Evolutionary conservation across 108 stramenopile genomes (phyloP), one percentile per base, ranked within the genome.

Genomic region (Discostella pseudostelligera): DNA sequence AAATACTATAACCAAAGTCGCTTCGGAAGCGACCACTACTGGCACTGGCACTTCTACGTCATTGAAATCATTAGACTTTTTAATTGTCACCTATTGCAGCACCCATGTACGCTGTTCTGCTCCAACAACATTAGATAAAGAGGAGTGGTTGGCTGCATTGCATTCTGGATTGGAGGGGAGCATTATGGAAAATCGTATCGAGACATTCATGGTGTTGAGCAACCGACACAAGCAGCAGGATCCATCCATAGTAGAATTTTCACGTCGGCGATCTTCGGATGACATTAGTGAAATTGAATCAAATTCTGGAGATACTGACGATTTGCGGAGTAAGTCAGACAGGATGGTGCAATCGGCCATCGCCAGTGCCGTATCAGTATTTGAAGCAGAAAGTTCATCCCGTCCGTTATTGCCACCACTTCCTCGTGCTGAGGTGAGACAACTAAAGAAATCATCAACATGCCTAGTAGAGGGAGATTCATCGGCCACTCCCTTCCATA

Each of bases 81-180:
- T 78, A 8, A 58, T 90, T 11, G 84, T 93, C 19, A 88, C 92
- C 26, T 74, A 80, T 67, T 81, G 84, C 11, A 89, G 92, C 6
- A 90, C 87, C 3, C 89, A 93, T 49, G 72, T 93, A 14, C 65
- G 65, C 21, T 93, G 86, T 53, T 63, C 83, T 3, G 78, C 87
- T 8, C 82, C 85, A 28, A 85, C 84, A 0, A 56, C 62, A 13
- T 22, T 40, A 4, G 89, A 89, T 77, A 74, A 86, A 16, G 84
- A 90, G 51, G 61, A 80, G 14, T 93, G 92, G 92, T 69, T 93
- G 56, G 56, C 79, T 8, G 88, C 92, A 9, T 54, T 93, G 2
- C 83, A 86, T 69, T 75, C 86, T 21, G 88, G 92, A 22, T 46
- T 93, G 59, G 92, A 89, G 59, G 80, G 72, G 8, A 75, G 39